These are phyloP conservation scores for Pyrus bretschneideri DNA, from an alignment of 306 rosid genomes.

Conservation along the genomic window DNA sequence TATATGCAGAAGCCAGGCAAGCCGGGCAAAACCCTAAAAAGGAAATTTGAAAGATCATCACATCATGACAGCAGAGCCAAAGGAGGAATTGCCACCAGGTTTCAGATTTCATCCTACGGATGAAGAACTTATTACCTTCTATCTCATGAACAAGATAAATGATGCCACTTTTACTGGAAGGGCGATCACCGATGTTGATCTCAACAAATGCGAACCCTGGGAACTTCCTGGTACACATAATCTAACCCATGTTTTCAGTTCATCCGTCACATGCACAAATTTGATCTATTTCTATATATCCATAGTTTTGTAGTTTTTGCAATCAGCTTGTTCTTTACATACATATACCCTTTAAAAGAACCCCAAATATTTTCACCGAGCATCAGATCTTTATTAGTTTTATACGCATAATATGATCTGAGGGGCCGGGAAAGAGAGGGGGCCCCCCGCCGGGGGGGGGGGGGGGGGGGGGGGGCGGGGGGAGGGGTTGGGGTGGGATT, in stretches of 20 bases:
- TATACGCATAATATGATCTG: not conserved
- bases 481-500: not conserved
- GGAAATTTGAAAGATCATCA: not conserved
- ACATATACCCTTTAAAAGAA: not conserved
- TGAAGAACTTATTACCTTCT: slow-evolving; percentile 77
- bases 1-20: not conserved
- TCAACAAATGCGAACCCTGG: slow-evolving; percentile 94
- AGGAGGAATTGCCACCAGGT: slow-evolving; percentile 78
- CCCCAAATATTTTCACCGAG: not conserved
- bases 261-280: not conserved
- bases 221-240: slow-evolving; percentile 79
- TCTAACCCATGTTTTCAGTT: not conserved
- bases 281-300: not conserved
- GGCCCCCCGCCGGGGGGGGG: no score
- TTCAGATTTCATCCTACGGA: slow-evolving; percentile 93
- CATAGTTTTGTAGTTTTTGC: not conserved
- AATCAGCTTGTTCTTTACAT: not conserved
- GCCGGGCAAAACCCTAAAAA: not conserved
- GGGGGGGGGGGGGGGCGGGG: no score
- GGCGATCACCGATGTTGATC: slow-evolving; percentile 83
- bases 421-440: not conserved
- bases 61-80: slow-evolving; percentile 23
- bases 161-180: slow-evolving; percentile 61
- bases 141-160: slow-evolving; percentile 71
- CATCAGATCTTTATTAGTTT: not conserved